Evolutionary conservation across 257 asterid genomes (phyloP), one percentile per base, ranked within the genome.

Genomic region (Petunia secreta): DNA sequence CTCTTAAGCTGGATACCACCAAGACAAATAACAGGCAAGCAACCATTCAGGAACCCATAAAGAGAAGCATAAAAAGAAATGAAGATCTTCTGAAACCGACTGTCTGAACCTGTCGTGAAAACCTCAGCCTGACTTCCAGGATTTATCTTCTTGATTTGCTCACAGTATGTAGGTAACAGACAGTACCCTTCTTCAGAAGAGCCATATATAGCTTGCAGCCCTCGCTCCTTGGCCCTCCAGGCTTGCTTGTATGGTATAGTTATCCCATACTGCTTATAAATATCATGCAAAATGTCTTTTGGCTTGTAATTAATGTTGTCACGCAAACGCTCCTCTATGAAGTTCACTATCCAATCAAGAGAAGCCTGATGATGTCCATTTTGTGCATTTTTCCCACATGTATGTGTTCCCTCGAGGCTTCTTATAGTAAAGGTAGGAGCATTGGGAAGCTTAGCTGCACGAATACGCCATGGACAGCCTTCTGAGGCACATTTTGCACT

Each of bases 161-260:
- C 94, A 84, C 96, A 91, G 71, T 87, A 92, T 67, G 85, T 77
- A 7, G 96, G 97, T 69, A 92, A 92, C 39, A 92, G 89, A 55
- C 84, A 89, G 80, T 92, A 92, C 15, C 96, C 94, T 90, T 92
- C 94, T 83, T 92, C 97, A 4, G 93, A 91, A 79, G 96, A 92
- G 55, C 97, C 96, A 80, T 83, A 92, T 81, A 92, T 92, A 50
- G 94, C 90, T 84, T 92, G 96, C 80, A 92, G 93, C 34, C 96
- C 97, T 9, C 97, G 89, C 75, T 92, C 97, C 84, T 91, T 92
- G n/a, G 96, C 97, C 41, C 97, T 91, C 97, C 97, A 92, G 7
- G 97, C 96, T 84, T 92, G 96, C 87, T 92, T 91, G 77, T 92
- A 92, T 5, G 97, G 96, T 85, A 92, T 92, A 59, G 93, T 91